These are phyloP conservation scores for Brassica nigra DNA, from an alignment of 345 rosid genomes.

Conservation along the genomic window DNA sequence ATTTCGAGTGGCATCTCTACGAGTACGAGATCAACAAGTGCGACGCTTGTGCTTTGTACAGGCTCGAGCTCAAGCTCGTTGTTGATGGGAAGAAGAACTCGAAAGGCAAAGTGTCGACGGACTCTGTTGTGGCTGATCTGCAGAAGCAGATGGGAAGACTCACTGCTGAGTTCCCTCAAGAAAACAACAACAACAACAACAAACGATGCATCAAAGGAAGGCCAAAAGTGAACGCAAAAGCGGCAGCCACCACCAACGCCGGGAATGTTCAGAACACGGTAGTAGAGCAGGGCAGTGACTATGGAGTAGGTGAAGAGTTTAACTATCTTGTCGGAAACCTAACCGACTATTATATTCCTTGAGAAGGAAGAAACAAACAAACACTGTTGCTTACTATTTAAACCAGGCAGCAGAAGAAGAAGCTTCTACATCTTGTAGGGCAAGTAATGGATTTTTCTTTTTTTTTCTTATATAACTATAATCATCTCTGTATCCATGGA, in stretches of 20 bases:
- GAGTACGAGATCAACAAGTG: slow-evolving; percentile 95
- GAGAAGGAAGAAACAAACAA: neutral
- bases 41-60: slow-evolving; percentile 90
- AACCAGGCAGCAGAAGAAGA: slow-evolving; percentile 12
- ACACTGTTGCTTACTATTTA: slow-evolving; percentile 36
- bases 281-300: slow-evolving; percentile 54
- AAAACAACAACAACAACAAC: slow-evolving; percentile 48
- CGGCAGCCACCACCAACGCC: slow-evolving; percentile 15
- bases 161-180: slow-evolving; percentile 79
- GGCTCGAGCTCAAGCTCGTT: slow-evolving; percentile 91
- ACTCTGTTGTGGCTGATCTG: slow-evolving; percentile 81
- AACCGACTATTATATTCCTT: slow-evolving; percentile 60
- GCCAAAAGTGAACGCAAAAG: slow-evolving; percentile 59
- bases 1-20: slow-evolving; percentile 96
- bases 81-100: slow-evolving; percentile 88
- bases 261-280: slow-evolving; percentile 46
- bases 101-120: slow-evolving; percentile 68
- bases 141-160: slow-evolving; percentile 98
- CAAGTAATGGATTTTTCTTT: slow-evolving; percentile 21
- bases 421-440: slow-evolving; percentile 31
- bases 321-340: slow-evolving; percentile 70
- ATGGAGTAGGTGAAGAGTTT: slow-evolving; percentile 60
- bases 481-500: slow-evolving; percentile 26
- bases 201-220: slow-evolving; percentile 74
- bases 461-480: neutral